Conservation (phyloP, 495 filamentous ascomycete genomes). For the Aspergillus asperescens region DNA sequence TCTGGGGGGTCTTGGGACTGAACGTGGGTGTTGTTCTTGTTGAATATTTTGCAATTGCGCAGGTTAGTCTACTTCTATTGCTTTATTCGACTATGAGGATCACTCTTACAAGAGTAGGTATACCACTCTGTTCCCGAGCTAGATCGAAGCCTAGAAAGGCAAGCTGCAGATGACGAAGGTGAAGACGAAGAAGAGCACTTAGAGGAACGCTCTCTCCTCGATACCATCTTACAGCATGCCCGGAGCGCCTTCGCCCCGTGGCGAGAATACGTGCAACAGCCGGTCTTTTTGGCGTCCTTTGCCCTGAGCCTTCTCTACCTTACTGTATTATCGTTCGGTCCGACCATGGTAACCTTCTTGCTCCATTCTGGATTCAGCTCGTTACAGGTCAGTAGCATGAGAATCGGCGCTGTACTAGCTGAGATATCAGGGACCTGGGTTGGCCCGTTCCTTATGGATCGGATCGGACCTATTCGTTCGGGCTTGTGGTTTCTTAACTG, state of each 20-base stretch:
- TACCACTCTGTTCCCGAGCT: slow-evolving; percentile 39
- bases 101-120: slow-evolving; percentile 21
- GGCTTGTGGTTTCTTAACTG: slow-evolving; percentile 62
- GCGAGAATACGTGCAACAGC: slow-evolving; percentile 38
- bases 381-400: slow-evolving; percentile 47
- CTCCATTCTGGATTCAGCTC: slow-evolving; percentile 50
- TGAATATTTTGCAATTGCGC: slow-evolving; percentile 56
- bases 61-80: slow-evolving; percentile 24
- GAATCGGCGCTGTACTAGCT: slow-evolving; percentile 48
- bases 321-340: slow-evolving; percentile 53
- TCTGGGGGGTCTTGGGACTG: slow-evolving; percentile 42
- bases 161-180: not conserved
- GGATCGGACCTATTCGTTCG: slow-evolving; percentile 51
- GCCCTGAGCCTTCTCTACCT: slow-evolving; percentile 52
- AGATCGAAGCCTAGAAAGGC: slow-evolving; percentile 10
- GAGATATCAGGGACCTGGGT: slow-evolving; percentile 47
- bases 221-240: slow-evolving; percentile 4
- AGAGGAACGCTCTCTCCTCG: not conserved
- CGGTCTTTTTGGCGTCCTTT: slow-evolving; percentile 50
- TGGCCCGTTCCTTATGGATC: slow-evolving; percentile 46
- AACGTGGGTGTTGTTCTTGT: slow-evolving; percentile 39
- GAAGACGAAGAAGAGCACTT: not conserved
- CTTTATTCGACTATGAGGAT: not conserved
- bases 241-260: slow-evolving; percentile 21
- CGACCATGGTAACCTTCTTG: slow-evolving; percentile 58